Evolutionary conservation across 306 rosid species (phyloP).

Genomic region (Herpetospermum pedunculosum): DNA sequence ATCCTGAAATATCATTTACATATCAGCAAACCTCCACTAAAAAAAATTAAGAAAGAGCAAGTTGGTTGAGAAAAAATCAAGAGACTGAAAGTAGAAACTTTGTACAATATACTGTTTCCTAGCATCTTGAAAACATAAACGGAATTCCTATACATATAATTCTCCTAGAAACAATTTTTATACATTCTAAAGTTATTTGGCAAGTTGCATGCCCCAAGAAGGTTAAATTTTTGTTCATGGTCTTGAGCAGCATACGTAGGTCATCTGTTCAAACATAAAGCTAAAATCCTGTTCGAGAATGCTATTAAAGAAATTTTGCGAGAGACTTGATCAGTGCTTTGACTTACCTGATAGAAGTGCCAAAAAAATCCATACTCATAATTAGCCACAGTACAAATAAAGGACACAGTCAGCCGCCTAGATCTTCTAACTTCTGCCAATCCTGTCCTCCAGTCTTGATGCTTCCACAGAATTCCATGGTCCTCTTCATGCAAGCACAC

Average conservation of each 20-base stretch:
- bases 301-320: neutral
- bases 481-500: constrained; percentile 89
- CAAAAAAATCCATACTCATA: constrained; percentile 87
- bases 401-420: constrained; percentile 62
- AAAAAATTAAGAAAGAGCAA: neutral
- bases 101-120: neutral
- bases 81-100: neutral
- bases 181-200: neutral
- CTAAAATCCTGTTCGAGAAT: neutral
- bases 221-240: neutral
- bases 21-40: constrained; percentile 10
- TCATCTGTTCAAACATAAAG: neutral
- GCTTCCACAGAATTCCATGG: constrained; percentile 82
- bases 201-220: neutral
- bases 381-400: constrained; percentile 76
- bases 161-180: neutral
- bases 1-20: constrained; percentile 38
- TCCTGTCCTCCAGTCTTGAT: constrained; percentile 92
- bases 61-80: neutral
- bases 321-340: neutral
- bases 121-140: neutral
- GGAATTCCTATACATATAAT: neutral
- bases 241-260: neutral
- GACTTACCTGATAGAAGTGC: constrained; percentile 86
- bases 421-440: constrained; percentile 89